Evolutionary conservation across 768 basidiomycete genomes (phyloP).

Genomic region (Auriculariales sp.): DNA sequence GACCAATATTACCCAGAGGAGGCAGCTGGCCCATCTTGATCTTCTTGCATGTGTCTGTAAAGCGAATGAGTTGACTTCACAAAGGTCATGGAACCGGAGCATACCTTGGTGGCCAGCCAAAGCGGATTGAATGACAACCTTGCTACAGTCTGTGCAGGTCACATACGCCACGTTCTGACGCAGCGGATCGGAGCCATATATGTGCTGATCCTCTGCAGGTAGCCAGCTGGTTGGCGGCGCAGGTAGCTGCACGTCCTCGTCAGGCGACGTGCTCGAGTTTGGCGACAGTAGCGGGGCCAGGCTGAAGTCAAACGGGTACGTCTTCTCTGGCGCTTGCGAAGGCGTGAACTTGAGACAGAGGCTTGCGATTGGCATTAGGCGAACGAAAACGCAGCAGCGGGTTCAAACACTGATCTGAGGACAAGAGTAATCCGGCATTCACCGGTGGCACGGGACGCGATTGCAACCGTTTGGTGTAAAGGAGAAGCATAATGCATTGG

Average conservation of each 20-base stretch:
- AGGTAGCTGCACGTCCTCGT: slow-evolving; percentile 17
- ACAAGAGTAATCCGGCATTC: no score
- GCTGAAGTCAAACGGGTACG: background rate
- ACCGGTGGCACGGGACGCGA: no score
- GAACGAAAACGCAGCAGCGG: no score
- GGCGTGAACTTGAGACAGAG: slow-evolving; percentile 2
- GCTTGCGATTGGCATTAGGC: no score
- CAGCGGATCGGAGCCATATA: slow-evolving; percentile 68
- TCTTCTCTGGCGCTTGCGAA: background rate
- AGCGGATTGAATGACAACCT: slow-evolving; percentile 65
- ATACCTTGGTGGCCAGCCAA: no score
- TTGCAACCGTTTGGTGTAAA: no score
- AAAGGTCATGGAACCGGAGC: no score
- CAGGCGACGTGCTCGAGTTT: background rate
- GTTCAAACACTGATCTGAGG: no score
- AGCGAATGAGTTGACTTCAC: no score
- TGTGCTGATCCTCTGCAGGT: slow-evolving; percentile 74
- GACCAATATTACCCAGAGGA: slow-evolving; percentile 21
- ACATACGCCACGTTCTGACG: slow-evolving; percentile 50
- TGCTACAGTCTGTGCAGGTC: slow-evolving; percentile 68
- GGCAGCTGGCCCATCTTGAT: slow-evolving; percentile 32
- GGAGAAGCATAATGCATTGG: no score
- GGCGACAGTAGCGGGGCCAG: slow-evolving; percentile 3
- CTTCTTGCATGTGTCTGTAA: slow-evolving; percentile 50
- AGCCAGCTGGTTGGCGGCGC: slow-evolving; percentile 80